Conservation (phyloP, 1,139 yeast genomes). For the Saccharomyces hybrid region DNA sequence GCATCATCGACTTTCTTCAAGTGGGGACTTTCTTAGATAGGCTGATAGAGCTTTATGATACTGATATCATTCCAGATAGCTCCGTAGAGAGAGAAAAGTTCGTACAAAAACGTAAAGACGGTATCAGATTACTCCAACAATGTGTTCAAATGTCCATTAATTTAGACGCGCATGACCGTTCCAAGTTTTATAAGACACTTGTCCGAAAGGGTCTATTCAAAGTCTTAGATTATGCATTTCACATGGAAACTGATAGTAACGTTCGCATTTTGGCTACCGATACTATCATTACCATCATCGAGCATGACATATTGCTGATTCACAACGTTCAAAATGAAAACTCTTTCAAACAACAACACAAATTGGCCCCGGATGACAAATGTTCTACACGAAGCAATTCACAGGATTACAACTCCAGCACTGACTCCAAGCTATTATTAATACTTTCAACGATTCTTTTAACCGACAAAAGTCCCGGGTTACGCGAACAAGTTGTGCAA, state of each 20-base stretch:
- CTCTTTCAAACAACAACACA: conserved; percentile 5
- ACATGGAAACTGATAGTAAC: conserved; percentile 41
- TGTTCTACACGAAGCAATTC: background rate
- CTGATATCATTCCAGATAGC: conserved; percentile 2
- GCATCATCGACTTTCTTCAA: conserved; percentile 58
- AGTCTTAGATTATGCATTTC: conserved; percentile 65
- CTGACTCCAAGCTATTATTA: conserved; percentile 53
- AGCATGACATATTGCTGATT: conserved; percentile 69
- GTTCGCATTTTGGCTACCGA: conserved; percentile 74
- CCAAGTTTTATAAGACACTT: conserved; percentile 56
- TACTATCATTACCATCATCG: conserved; percentile 69
- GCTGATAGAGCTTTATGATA: conserved; percentile 49
- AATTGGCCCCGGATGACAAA: background rate
- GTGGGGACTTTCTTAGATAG: conserved; percentile 43
- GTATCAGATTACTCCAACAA: conserved; percentile 73
- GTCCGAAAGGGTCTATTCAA: conserved; percentile 63
- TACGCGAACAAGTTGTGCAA: conserved; percentile 76
- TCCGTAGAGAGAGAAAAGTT: conserved; percentile 12
- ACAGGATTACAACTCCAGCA: background rate
- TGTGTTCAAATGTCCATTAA: conserved; percentile 68
- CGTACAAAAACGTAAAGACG: conserved; percentile 49
- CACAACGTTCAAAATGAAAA: conserved; percentile 34
- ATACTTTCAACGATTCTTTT: conserved; percentile 57
- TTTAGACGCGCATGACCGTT: conserved; percentile 54
- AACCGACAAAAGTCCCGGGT: conserved; percentile 59